phyloP scores from a whole-genome alignment of 1,284 basidiomycete species.

The Prillingera fragicola region DNA sequence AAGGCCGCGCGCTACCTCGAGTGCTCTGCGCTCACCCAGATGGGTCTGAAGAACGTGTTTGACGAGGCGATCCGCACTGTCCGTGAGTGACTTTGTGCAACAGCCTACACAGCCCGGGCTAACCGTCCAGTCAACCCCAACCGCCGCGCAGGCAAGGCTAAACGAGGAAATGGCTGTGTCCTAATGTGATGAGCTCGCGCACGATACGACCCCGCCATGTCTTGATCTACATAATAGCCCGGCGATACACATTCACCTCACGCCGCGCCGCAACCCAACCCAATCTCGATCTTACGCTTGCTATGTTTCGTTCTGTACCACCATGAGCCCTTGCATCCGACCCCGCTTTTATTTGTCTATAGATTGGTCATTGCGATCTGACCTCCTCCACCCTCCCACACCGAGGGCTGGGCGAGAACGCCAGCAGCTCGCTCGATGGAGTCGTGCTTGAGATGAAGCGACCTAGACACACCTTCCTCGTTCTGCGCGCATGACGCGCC shows the following conservation, averaged over 20 bases:
- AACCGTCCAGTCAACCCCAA: slow-evolving; percentile 39
- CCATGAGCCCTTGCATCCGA: slow-evolving; percentile 13
- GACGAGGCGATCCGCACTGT: slow-evolving; percentile 82
- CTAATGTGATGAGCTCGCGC: slow-evolving; percentile 32
- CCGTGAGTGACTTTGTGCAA: slow-evolving; percentile 55
- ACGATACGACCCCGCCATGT: neutral
- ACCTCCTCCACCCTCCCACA: too few species aligned
- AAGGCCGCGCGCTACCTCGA: slow-evolving; percentile 46
- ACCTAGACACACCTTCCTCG: too few species aligned
- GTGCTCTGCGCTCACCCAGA: slow-evolving; percentile 79
- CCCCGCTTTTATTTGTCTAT: slow-evolving; percentile 7
- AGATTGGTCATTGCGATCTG: slow-evolving; percentile 11
- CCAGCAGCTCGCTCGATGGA: too few species aligned
- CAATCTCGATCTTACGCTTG: neutral
- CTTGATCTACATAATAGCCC: neutral
- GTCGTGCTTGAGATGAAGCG: too few species aligned
- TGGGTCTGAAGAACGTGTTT: slow-evolving; percentile 93
- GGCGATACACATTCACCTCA: neutral
- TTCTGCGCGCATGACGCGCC: too few species aligned
- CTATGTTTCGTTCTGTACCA: slow-evolving; percentile 8
- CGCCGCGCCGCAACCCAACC: neutral
- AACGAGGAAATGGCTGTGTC: slow-evolving; percentile 35
- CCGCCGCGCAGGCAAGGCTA: slow-evolving; percentile 39
- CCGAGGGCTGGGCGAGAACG: too few species aligned
- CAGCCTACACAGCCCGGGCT: neutral